Evolutionary conservation across 352 stramenopile genomes (phyloP), one percentile per base, ranked within the genome.

Genomic region (Phytophthora megakarya): DNA sequence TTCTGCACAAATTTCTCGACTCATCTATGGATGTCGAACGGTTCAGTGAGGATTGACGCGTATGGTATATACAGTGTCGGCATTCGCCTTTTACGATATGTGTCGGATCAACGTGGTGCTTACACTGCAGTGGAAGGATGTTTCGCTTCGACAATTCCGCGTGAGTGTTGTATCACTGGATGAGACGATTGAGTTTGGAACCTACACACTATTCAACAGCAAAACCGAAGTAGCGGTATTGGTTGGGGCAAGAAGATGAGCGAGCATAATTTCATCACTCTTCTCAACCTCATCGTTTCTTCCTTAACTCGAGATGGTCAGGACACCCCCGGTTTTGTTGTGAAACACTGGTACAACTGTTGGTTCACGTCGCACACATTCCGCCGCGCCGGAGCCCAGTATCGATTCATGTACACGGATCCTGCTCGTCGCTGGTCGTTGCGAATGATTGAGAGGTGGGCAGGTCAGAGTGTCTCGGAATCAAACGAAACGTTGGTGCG

Each of bases 101-200:
- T 57, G 60, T 25, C 42, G 60, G 2, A 61, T 67, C n/a, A 67
- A 59, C 10, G 50, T 57, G 11, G 60, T 67, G 0, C 33, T 62
- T 15, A 46, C 23, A 2, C 21, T 62, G 3, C 43, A 67, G n/a
- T 61, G 50, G 19, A 67, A 37, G 15, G 21, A 62, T 45, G 7
- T 62, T 10, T 51, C 46, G 5, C 40, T 44, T 12, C 43, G 37
- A n/a, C 54, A 8, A 19, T 48, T 32, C 22, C 21, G 44, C 4
- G 3, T 18, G 9, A 32, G 25, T 15, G 15, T 40, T 16, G 16
- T 54, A 7, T 3, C 6, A 10, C 32, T n/a, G 4, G 18, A 19
- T 39, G 45, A 43, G 21, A 28, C 33, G 2, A 23, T 52, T 16
- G 46, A 58, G 8, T 65, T 38, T 25, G 25, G 57, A 7, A 46